Evolutionary conservation across 2,329 filamentous ascomycete genomes (phyloP).

Genomic region (Coniochaeta prunicola): DNA sequence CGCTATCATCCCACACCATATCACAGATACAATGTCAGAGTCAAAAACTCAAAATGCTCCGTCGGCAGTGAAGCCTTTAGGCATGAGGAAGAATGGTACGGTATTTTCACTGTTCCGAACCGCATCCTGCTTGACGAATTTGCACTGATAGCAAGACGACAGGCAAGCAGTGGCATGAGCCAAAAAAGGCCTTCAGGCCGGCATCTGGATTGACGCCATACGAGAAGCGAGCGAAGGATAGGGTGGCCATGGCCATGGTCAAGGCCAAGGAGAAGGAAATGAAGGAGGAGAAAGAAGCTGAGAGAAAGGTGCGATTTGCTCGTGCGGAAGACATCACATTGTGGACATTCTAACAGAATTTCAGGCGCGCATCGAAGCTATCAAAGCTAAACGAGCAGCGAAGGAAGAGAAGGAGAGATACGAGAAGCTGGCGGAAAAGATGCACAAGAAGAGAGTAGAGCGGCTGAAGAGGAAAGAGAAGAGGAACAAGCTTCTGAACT

Average conservation of each 20-base stretch:
- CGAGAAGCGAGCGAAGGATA: constrained; percentile 64
- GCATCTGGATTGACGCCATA: constrained; percentile 71
- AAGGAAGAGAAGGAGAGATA: constrained; percentile 94
- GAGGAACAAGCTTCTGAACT: constrained; percentile 77
- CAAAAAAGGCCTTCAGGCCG: constrained; percentile 80
- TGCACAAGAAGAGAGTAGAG: constrained; percentile 94
- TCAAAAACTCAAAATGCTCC: constrained; percentile 26
- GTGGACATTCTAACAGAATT: constrained; percentile 7
- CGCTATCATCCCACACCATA: background rate
- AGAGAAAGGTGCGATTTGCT: constrained; percentile 58
- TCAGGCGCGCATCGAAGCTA: constrained; percentile 67
- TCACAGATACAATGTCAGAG: constrained; percentile 34
- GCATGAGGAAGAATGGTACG: constrained; percentile 79
- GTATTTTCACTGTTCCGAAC: constrained; percentile 2
- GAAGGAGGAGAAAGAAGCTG: constrained; percentile 92
- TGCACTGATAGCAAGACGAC: constrained; percentile 5
- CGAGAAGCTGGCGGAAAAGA: constrained; percentile 91
- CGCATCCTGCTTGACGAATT: background rate
- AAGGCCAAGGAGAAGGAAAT: constrained; percentile 94
- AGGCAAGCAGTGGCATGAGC: constrained; percentile 94
- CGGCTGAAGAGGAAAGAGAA: constrained; percentile 92
- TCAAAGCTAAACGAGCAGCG: constrained; percentile 77
- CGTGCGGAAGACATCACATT: too few species aligned
- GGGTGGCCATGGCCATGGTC: constrained; percentile 63
- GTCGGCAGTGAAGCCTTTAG: constrained; percentile 35